Conservation (phyloP, 2,329 filamentous ascomycete species). For the Boeremia lycopersici region DNA sequence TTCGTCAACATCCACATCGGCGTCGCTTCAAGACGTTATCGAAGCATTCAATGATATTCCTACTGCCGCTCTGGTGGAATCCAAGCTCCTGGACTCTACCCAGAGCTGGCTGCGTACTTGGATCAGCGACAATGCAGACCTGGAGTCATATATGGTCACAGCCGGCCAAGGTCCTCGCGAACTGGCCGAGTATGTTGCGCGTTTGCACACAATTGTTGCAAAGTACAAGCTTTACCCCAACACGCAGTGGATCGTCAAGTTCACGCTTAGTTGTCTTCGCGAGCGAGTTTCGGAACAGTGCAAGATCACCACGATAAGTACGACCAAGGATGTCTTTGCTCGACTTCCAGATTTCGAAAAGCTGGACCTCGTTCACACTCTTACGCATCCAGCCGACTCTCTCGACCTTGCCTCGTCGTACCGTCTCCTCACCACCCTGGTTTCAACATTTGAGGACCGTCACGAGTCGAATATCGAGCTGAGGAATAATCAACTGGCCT, state of each 20-base stretch:
- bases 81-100: slow-evolving; percentile 22
- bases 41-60: slow-evolving; percentile 40
- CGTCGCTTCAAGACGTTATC: slow-evolving; percentile 25
- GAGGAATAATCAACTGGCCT: slow-evolving; percentile 34
- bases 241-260: slow-evolving; percentile 26
- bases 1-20: slow-evolving; percentile 6
- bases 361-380: slow-evolving; percentile 23
- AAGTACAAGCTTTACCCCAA: slow-evolving; percentile 34
- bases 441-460: slow-evolving; percentile 38
- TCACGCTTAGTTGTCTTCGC: slow-evolving; percentile 30
- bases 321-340: slow-evolving; percentile 23
- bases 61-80: slow-evolving; percentile 20
- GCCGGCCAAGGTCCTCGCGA: slow-evolving; percentile 10
- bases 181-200: slow-evolving; percentile 26
- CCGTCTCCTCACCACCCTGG: slow-evolving; percentile 32
- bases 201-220: slow-evolving; percentile 28
- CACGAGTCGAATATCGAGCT: slow-evolving; percentile 26
- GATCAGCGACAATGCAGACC: slow-evolving; percentile 27
- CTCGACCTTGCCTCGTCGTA: slow-evolving; percentile 23
- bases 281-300: slow-evolving; percentile 18
- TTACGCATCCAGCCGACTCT: slow-evolving; percentile 18
- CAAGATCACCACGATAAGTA: slow-evolving; percentile 16
- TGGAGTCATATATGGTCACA: slow-evolving; percentile 26
- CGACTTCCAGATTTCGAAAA: slow-evolving; percentile 27
- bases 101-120: slow-evolving; percentile 29